These are phyloP conservation scores for Penicillium verhagenii DNA, from an alignment of 495 filamentous ascomycete genomes.

Conservation along the genomic window DNA sequence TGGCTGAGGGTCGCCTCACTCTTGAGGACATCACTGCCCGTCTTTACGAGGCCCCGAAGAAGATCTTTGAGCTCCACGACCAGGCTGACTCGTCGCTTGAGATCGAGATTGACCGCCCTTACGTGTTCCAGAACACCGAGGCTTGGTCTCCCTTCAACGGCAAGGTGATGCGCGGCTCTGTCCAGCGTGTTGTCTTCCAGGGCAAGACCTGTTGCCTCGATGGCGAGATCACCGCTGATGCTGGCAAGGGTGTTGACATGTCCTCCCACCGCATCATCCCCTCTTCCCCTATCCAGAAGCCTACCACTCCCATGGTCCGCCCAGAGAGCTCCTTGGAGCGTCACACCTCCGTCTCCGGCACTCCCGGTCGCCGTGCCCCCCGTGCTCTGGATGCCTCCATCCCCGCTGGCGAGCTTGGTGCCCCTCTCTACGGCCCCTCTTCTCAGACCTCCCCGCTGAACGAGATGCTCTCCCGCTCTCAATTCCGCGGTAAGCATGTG, in stretches of 20 bases:
- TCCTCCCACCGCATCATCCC: constrained; percentile 64
- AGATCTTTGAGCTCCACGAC: constrained; percentile 85
- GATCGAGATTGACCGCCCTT: constrained; percentile 69
- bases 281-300: constrained; percentile 55
- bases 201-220: constrained; percentile 75
- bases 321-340: constrained; percentile 48
- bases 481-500: constrained; percentile 83
- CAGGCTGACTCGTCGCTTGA: constrained; percentile 73
- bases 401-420: constrained; percentile 51
- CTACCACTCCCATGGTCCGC: constrained; percentile 45
- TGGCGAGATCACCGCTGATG: constrained; percentile 57
- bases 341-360: constrained; percentile 44
- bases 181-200: constrained; percentile 79
- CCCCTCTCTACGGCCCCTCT: constrained; percentile 45
- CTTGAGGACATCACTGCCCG: constrained; percentile 69
- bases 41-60: constrained; percentile 78
- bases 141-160: constrained; percentile 77
- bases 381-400: constrained; percentile 28
- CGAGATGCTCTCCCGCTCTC: constrained; percentile 71
- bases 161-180: constrained; percentile 66
- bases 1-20: constrained; percentile 71
- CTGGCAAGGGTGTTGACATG: constrained; percentile 69
- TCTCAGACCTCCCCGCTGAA: constrained; percentile 55
- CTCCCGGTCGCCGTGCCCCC: constrained; percentile 32
- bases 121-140: constrained; percentile 52